Base-by-base conservation (phyloP, 805 yeast species). In the Kodamaea leandrae region DNA sequence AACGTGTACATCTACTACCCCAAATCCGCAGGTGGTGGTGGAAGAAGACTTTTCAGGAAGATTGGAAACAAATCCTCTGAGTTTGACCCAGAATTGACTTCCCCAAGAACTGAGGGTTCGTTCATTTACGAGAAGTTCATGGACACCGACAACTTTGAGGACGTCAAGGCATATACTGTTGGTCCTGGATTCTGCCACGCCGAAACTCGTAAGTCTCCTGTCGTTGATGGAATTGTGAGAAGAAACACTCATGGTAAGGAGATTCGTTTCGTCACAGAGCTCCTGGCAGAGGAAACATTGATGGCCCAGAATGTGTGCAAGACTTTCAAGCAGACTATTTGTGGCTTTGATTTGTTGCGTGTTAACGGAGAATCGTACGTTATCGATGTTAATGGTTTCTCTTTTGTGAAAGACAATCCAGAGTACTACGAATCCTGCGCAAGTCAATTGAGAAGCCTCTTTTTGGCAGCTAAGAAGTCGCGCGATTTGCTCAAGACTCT, bases 81-180 rank as follows among this genome's bases (percentile, higher is more conserved):
- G 60, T 93, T 86, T 63, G 99, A 93, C 64, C 90, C 96, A 1
- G 74, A 77, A 3, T 71, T 93, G 43, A 60, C 67, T 7, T 54
- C 58, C 37, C 96, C 96, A 30, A 77, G 99, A 56, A 84, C 93
- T 0, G 83, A 83, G 35, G 99, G 99, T 2, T 86, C 96, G 0
- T 93, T 76, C 59, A 80, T 93, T 39, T 93, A 93, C 62, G 99
- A 93, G 63, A 75, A 85, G 63, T 93, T 93, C 54, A 89, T 93
- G 91, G 97, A 93, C 59, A 91, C 99, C 2, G 97, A 93, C 61
- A 93, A 93, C 59, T 90, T 89, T 56, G 99, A 93, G 66, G 99
- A 93, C 63, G 99, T 93, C 47, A 93, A 93, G 65, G 98, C 98
- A 0, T 93, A 93, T 61, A 93, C 99, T 1, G 98, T 93, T 3